A percentile compares a stretch with the other conserved stretches of the same genome.
These are phyloP conservation scores for Helicocarpus griseus DNA, from an alignment of 2,329 filamentous ascomycete species.

Conservation along the genomic window DNA sequence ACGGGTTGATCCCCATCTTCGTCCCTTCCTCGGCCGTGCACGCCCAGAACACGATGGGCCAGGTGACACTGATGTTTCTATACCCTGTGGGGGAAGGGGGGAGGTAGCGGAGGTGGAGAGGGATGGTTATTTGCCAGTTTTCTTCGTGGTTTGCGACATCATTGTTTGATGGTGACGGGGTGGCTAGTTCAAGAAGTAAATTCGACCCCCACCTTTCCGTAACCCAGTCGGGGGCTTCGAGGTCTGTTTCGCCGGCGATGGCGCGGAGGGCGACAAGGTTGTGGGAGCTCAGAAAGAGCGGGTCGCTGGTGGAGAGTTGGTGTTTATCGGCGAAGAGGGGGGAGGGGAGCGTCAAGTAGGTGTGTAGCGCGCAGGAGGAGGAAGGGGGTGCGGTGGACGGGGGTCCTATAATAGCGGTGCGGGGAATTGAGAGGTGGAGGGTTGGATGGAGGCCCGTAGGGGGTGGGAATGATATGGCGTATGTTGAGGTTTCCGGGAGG, in stretches of 20 bases:
- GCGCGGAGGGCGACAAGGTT: constrained; percentile 61
- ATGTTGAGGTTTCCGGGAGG: constrained; percentile 41
- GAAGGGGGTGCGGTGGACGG: constrained; percentile 32
- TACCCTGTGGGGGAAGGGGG: constrained; percentile 50
- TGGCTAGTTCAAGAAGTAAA: constrained; percentile 63
- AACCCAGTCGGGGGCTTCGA: constrained; percentile 82
- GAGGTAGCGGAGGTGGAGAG: constrained; percentile 79
- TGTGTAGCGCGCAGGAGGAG: constrained; percentile 60
- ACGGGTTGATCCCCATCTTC: constrained; percentile 68
- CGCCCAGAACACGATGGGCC: constrained; percentile 84
- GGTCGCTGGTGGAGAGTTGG: constrained; percentile 51
- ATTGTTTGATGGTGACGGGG: constrained; percentile 28
- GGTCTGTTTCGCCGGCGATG: constrained; percentile 67
- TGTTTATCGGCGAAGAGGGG: constrained; percentile 79
- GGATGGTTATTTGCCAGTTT: constrained; percentile 45
- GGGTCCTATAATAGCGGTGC: constrained; percentile 39
- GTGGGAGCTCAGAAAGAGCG: constrained; percentile 69
- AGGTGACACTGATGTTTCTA: constrained; percentile 54
- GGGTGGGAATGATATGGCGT: constrained; percentile 53
- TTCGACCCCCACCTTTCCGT: constrained; percentile 68
- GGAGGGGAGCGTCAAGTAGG: constrained; percentile 74
- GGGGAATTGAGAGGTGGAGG: constrained; percentile 56
- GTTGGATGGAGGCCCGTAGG: constrained; percentile 80
- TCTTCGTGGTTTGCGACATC: constrained; percentile 7
- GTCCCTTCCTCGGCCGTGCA: constrained; percentile 47